A percentile compares a stretch with the other conserved stretches of the same genome.
These are phyloP conservation scores for Antitrichia curtipendula DNA, from an alignment of 225 moss, liverwort and hornwort genomes.

Conservation along the genomic window DNA sequence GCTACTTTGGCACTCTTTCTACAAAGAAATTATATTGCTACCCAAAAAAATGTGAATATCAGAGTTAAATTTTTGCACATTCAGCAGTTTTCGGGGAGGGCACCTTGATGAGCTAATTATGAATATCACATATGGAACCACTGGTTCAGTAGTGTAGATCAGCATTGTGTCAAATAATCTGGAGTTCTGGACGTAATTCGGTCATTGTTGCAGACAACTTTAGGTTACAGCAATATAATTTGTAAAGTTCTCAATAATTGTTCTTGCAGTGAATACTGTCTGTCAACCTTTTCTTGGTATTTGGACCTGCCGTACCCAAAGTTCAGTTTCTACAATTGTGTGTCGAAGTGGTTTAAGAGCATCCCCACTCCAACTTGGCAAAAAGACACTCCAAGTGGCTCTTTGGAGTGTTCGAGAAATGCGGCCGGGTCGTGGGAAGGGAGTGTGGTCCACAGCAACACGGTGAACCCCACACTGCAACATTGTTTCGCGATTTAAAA, in stretches of 20 bases:
- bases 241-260: neutral
- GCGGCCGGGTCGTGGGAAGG: too few species aligned
- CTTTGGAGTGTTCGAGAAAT: too few species aligned
- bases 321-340: neutral
- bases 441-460: too few species aligned
- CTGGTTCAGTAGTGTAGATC: neutral
- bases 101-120: neutral
- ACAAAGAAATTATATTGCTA: neutral
- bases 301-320: neutral
- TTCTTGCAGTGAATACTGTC: neutral
- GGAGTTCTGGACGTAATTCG: neutral
- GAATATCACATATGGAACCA: neutral
- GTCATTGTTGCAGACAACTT: neutral
- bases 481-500: too few species aligned
- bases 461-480: too few species aligned
- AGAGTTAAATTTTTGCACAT: neutral
- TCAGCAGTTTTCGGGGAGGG: neutral
- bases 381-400: too few species aligned
- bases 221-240: neutral
- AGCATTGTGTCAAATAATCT: neutral
- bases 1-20: too few species aligned
- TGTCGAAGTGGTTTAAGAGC: neutral
- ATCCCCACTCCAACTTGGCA: too few species aligned
- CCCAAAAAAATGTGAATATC: neutral
- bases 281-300: neutral